Evolutionary conservation across 2,329 filamentous ascomycete species (phyloP).

Genomic region (Ophiostoma novo-ulmi): DNA sequence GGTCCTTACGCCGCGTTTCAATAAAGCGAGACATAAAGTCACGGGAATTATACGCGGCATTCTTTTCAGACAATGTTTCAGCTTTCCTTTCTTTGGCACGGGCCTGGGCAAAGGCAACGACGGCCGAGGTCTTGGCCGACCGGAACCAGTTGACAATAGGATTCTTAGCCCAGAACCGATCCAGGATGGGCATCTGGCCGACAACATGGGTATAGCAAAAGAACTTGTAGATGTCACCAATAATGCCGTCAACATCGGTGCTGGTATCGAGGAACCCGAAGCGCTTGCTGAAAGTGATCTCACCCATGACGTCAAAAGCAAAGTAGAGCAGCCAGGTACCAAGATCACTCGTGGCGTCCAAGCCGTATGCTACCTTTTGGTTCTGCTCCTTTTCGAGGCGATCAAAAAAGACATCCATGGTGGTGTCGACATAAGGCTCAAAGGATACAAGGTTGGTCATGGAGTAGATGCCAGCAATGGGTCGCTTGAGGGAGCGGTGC

Average conservation of each 20-base stretch:
- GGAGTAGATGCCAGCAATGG: slow-evolving; percentile 21
- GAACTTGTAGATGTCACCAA: slow-evolving; percentile 34
- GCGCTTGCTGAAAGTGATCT: slow-evolving; percentile 39
- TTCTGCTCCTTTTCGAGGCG: slow-evolving; percentile 33
- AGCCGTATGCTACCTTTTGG: not conserved
- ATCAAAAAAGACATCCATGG: slow-evolving; percentile 36
- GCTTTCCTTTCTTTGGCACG: not conserved
- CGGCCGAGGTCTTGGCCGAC: slow-evolving; percentile 20
- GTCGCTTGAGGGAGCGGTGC: slow-evolving; percentile 20
- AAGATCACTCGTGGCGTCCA: slow-evolving; percentile 33
- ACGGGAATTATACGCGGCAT: not conserved
- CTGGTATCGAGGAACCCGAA: slow-evolving; percentile 37
- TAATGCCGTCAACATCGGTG: slow-evolving; percentile 34
- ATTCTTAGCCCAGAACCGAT: slow-evolving; percentile 39
- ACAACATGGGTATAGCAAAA: slow-evolving; percentile 24
- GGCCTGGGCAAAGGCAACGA: slow-evolving; percentile 21
- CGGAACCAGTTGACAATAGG: slow-evolving; percentile 31
- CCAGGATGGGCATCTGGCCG: slow-evolving; percentile 34
- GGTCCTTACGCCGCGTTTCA: slow-evolving; percentile 31
- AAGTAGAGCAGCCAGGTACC: slow-evolving; percentile 41
- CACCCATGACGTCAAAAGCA: slow-evolving; percentile 39
- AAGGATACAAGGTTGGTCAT: slow-evolving; percentile 23
- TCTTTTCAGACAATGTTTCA: not conserved
- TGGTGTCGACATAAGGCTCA: slow-evolving; percentile 33
- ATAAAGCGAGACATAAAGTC: slow-evolving; percentile 33